A percentile compares a stretch with the other conserved stretches of the same genome.
These are phyloP conservation scores for Saitozyma podzolica DNA, from an alignment of 768 basidiomycete species.

Conservation along the genomic window DNA sequence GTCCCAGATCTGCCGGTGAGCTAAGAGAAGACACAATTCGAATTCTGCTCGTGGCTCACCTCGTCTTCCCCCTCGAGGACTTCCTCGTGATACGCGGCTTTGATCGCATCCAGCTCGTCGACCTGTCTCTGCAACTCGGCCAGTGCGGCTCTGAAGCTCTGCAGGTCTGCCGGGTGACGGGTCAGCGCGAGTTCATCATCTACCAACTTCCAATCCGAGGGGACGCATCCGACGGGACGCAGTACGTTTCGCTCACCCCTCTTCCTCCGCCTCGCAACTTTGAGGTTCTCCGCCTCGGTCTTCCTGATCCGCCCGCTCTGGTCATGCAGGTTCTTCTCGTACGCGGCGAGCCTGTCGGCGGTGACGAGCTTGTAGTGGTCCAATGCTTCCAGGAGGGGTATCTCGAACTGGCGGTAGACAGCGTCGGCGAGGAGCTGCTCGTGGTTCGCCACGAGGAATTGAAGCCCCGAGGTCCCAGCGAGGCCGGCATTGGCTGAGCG, in stretches of 20 bases:
- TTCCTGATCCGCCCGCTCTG: slow-evolving; percentile 81
- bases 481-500: slow-evolving; percentile 62
- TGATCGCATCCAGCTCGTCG: slow-evolving; percentile 84
- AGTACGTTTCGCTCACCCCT: slow-evolving; percentile 62
- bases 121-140: slow-evolving; percentile 80
- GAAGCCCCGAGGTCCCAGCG: slow-evolving; percentile 82
- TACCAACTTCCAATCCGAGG: no score
- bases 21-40: background rate
- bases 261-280: slow-evolving; percentile 64
- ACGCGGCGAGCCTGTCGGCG: slow-evolving; percentile 72
- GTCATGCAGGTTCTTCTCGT: slow-evolving; percentile 77
- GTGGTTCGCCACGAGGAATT: slow-evolving; percentile 88
- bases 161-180: slow-evolving; percentile 64
- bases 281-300: slow-evolving; percentile 82
- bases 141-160: slow-evolving; percentile 81
- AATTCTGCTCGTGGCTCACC: slow-evolving; percentile 43
- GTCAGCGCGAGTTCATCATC: background rate
- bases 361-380: slow-evolving; percentile 64
- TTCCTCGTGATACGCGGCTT: slow-evolving; percentile 77
- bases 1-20: slow-evolving; percentile 66
- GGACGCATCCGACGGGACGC: no score
- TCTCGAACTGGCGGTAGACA: slow-evolving; percentile 83
- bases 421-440: slow-evolving; percentile 87
- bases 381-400: slow-evolving; percentile 79
- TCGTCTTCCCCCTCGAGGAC: slow-evolving; percentile 91